Conservation (phyloP, 2,329 filamentous ascomycete species). For the Coniella vitis region DNA sequence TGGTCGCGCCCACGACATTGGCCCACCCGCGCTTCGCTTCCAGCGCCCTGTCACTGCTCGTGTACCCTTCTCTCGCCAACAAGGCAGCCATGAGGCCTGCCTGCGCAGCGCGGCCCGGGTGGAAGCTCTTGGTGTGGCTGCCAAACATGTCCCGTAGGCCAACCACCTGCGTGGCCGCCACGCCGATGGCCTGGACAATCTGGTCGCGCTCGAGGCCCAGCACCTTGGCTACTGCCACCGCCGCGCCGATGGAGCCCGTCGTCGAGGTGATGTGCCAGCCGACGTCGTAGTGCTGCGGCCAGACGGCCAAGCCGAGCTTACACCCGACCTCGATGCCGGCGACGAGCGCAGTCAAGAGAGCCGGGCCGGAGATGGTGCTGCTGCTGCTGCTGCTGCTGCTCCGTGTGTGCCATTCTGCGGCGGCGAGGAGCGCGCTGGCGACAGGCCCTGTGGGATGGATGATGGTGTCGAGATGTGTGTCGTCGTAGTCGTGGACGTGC, state of each 20-base stretch:
- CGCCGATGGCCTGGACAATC: conserved; percentile 43
- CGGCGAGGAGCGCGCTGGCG: conserved; percentile 41
- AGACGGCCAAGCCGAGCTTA: conserved; percentile 45
- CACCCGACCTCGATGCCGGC: conserved; percentile 46
- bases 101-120: conserved; percentile 46
- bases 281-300: conserved; percentile 46
- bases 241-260: conserved; percentile 45
- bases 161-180: conserved; percentile 46
- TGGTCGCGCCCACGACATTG: conserved; percentile 39
- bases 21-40: conserved; percentile 49
- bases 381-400: no score
- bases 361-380: conserved; percentile 31
- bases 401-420: conserved; percentile 32
- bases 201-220: conserved; percentile 31
- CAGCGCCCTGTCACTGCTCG: conserved; percentile 37
- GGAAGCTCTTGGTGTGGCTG: conserved; percentile 48
- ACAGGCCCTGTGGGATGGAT: conserved; percentile 49
- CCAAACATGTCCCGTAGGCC: conserved; percentile 50
- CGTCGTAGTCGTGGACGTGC: conserved; percentile 51
- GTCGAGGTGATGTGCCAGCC: conserved; percentile 51
- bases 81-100: conserved; percentile 37
- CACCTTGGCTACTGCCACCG: conserved; percentile 43
- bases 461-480: conserved; percentile 48
- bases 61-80: conserved; percentile 40
- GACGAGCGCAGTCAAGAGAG: conserved; percentile 44